phyloP scores from a whole-genome alignment of 2,329 filamentous ascomycete genomes.

The Chaetomiaceae sp. region DNA sequence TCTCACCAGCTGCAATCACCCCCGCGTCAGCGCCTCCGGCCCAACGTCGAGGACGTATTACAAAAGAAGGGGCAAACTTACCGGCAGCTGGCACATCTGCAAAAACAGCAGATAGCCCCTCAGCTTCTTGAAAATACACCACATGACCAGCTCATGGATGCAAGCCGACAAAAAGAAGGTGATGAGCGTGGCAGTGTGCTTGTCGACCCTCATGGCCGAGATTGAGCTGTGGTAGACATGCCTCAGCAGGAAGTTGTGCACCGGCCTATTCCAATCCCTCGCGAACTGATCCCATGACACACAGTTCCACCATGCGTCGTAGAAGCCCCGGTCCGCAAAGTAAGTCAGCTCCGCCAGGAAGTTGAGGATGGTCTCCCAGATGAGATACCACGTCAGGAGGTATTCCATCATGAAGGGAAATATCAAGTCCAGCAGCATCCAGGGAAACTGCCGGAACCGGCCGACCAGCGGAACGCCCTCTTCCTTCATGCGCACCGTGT shows the following conservation, averaged over 20 bases:
- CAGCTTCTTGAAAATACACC: slow-evolving; percentile 73
- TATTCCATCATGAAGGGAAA: slow-evolving; percentile 80
- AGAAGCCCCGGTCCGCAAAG: slow-evolving; percentile 74
- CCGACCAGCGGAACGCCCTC: slow-evolving; percentile 55
- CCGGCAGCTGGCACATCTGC: slow-evolving; percentile 70
- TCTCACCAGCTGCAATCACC: slow-evolving; percentile 48
- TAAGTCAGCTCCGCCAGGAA: slow-evolving; percentile 70
- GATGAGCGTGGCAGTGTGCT: slow-evolving; percentile 67
- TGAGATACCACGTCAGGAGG: slow-evolving; percentile 72
- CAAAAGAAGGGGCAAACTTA: slow-evolving; percentile 28
- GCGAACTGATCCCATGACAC: slow-evolving; percentile 73
- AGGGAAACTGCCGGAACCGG: slow-evolving; percentile 65
- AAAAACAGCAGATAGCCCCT: slow-evolving; percentile 68
- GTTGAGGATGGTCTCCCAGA: slow-evolving; percentile 73
- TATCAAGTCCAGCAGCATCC: slow-evolving; percentile 68
- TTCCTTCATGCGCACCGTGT: slow-evolving; percentile 64
- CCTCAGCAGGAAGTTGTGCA: slow-evolving; percentile 71
- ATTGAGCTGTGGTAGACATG: slow-evolving; percentile 79
- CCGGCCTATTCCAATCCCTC: slow-evolving; percentile 73
- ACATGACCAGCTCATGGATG: slow-evolving; percentile 74
- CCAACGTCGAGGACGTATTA: background rate
- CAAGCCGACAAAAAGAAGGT: slow-evolving; percentile 70
- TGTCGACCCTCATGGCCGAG: slow-evolving; percentile 65
- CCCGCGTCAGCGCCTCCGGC: slow-evolving; percentile 3
- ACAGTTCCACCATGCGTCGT: slow-evolving; percentile 61